Evolutionary conservation across 169 alveolate genomes (phyloP).

Genomic region (Eimeria sp.): DNA sequence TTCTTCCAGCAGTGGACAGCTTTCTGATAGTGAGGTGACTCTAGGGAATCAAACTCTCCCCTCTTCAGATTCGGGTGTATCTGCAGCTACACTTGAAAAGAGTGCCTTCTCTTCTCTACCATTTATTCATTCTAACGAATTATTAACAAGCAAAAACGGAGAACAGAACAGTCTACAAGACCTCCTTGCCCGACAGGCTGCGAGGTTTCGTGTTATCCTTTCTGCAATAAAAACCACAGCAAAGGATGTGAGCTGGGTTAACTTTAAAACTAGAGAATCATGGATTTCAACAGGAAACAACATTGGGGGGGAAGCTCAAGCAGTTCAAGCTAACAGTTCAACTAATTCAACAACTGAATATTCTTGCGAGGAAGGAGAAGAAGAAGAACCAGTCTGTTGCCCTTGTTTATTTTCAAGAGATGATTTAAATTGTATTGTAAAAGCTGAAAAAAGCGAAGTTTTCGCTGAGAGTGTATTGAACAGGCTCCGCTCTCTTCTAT

Average conservation of each 20-base stretch:
- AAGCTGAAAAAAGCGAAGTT: not conserved
- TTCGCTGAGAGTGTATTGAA: not conserved
- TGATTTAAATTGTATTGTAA: not conserved
- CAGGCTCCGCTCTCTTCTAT: constrained; percentile 5
- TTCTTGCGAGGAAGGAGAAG: not conserved
- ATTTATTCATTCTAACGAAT: not conserved
- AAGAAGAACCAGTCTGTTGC: not conserved
- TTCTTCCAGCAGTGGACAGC: not conserved
- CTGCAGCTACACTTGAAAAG: not conserved
- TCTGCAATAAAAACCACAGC: not conserved
- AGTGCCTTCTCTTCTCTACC: not conserved
- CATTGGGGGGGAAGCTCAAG: not conserved
- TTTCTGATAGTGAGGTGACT: not conserved
- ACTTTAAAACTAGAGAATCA: not conserved
- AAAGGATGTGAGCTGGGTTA: not conserved
- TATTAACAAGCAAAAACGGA: not conserved
- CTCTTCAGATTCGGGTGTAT: not conserved
- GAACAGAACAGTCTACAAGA: too few species aligned
- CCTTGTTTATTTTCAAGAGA: not conserved
- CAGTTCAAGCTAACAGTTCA: too few species aligned
- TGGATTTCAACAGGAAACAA: not conserved
- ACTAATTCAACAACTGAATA: too few species aligned
- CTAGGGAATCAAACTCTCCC: not conserved
- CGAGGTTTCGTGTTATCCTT: not conserved
- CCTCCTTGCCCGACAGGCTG: not conserved